Evolutionary conservation across 1,284 basidiomycete species (phyloP).

Genomic region (Chondrostereum purpureum): DNA sequence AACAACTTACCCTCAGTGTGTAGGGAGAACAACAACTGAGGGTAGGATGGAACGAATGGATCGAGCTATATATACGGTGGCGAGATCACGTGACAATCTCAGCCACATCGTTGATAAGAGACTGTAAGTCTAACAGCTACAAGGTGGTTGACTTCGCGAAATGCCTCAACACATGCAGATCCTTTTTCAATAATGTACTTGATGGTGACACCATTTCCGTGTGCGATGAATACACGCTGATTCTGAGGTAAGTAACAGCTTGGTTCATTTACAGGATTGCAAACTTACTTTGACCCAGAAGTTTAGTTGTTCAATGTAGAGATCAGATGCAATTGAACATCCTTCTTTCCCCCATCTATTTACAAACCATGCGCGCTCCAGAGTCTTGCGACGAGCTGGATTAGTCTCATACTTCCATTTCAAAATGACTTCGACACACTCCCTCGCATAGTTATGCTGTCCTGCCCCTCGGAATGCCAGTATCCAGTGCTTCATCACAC

Average conservation of each 20-base stretch:
- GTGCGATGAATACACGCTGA: slow-evolving; percentile 13
- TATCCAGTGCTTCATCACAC: slow-evolving; percentile 20
- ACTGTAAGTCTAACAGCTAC: slow-evolving; percentile 5
- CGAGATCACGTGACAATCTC: no score
- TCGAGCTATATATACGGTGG: no score
- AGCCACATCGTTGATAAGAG: no score
- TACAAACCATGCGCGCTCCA: slow-evolving; percentile 16
- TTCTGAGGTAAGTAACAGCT: neutral
- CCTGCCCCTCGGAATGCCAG: slow-evolving; percentile 19
- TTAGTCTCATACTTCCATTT: slow-evolving; percentile 16
- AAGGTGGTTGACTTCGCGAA: slow-evolving; percentile 10
- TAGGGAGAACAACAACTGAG: no score
- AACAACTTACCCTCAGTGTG: no score
- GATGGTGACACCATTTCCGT: slow-evolving; percentile 14
- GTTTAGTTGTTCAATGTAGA: slow-evolving; percentile 19
- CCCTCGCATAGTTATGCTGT: slow-evolving; percentile 17
- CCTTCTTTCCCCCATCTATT: slow-evolving; percentile 14
- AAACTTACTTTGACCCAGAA: slow-evolving; percentile 17
- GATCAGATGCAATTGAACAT: slow-evolving; percentile 14
- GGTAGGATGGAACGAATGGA: no score
- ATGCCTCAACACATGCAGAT: slow-evolving; percentile 17
- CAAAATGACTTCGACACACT: slow-evolving; percentile 16
- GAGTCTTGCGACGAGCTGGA: slow-evolving; percentile 2
- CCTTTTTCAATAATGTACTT: slow-evolving; percentile 17
- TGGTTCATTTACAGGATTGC: neutral